Evolutionary conservation across 2,329 filamentous ascomycete genomes (phyloP).

Genomic region (Aspergillus ochraceoroseus): DNA sequence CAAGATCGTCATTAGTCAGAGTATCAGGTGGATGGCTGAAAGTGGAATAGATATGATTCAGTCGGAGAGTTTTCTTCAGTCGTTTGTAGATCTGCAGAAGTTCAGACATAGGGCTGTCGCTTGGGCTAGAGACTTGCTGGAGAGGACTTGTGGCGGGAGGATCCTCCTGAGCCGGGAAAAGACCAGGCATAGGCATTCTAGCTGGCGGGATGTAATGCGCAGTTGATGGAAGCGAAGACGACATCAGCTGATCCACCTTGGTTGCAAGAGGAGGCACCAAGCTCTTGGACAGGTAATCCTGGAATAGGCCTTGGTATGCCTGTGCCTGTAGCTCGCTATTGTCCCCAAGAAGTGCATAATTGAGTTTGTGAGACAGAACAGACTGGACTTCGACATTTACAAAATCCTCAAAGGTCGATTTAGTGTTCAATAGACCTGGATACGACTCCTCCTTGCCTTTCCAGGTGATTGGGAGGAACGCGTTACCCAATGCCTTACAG

Average conservation of each 20-base stretch:
- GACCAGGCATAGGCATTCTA: slow-evolving; percentile 37
- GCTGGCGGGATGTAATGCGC: slow-evolving; percentile 29
- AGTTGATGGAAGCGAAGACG: slow-evolving; percentile 27
- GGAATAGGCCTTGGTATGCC: slow-evolving; percentile 47
- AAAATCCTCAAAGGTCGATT: slow-evolving; percentile 62
- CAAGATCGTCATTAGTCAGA: slow-evolving; percentile 45
- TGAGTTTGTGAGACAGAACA: slow-evolving; percentile 47
- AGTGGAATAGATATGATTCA: slow-evolving; percentile 48
- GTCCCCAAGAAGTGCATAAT: slow-evolving; percentile 42
- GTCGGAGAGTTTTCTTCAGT: slow-evolving; percentile 51
- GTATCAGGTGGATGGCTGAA: slow-evolving; percentile 44
- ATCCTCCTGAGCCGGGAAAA: slow-evolving; percentile 38
- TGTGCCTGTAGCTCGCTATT: slow-evolving; percentile 32
- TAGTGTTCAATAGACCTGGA: slow-evolving; percentile 63
- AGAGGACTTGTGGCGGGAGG: slow-evolving; percentile 28
- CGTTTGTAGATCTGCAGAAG: slow-evolving; percentile 54
- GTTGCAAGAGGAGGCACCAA: slow-evolving; percentile 50
- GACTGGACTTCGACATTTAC: slow-evolving; percentile 56
- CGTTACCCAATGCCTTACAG: slow-evolving; percentile 93
- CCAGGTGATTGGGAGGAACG: slow-evolving; percentile 93
- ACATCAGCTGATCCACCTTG: slow-evolving; percentile 35
- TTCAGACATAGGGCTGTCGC: slow-evolving; percentile 42
- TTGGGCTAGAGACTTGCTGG: slow-evolving; percentile 28
- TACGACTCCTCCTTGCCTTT: slow-evolving; percentile 83
- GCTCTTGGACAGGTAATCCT: slow-evolving; percentile 48